Conservation (phyloP, 495 filamentous ascomycete genomes). For the Penicillium samsonianum region DNA sequence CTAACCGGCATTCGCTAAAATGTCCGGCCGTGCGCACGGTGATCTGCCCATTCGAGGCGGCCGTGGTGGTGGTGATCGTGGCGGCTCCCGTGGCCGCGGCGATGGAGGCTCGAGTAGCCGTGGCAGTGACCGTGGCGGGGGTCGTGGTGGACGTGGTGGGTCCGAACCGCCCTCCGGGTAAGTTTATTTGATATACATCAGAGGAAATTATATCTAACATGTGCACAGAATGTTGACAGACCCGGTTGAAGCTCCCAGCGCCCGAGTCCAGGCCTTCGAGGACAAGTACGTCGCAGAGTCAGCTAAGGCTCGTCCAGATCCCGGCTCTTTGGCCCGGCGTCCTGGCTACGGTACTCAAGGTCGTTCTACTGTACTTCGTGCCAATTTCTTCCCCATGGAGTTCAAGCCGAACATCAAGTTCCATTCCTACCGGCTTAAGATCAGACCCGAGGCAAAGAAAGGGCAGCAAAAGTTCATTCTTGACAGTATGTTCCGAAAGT, state of each 20-base stretch:
- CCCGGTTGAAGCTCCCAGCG: neutral
- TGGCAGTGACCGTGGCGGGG: conserved; percentile 4
- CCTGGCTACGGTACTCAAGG: conserved; percentile 49
- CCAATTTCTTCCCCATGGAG: conserved; percentile 47
- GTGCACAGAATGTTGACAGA: conserved; percentile 7
- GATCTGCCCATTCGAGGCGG: conserved; percentile 8
- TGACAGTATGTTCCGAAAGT: neutral
- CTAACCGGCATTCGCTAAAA: neutral
- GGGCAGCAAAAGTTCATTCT: neutral
- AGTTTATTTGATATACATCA: conserved; percentile 2
- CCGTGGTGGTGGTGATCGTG: conserved; percentile 1
- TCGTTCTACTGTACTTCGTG: conserved; percentile 34
- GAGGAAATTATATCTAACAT: neutral
- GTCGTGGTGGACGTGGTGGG: conserved; percentile 12
- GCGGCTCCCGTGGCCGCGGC: neutral
- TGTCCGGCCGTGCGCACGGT: conserved; percentile 9
- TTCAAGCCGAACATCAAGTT: conserved; percentile 13
- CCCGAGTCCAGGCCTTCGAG: neutral
- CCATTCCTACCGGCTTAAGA: conserved; percentile 14
- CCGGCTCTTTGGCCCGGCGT: conserved; percentile 30
- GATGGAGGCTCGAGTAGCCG: neutral
- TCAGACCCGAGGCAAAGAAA: conserved; percentile 7
- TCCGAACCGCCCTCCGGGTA: neutral
- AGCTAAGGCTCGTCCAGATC: neutral
- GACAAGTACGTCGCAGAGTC: conserved; percentile 2